Evolutionary conservation across 495 filamentous ascomycete genomes (phyloP).

Genomic region (Annulohypoxylon maeteangense): DNA sequence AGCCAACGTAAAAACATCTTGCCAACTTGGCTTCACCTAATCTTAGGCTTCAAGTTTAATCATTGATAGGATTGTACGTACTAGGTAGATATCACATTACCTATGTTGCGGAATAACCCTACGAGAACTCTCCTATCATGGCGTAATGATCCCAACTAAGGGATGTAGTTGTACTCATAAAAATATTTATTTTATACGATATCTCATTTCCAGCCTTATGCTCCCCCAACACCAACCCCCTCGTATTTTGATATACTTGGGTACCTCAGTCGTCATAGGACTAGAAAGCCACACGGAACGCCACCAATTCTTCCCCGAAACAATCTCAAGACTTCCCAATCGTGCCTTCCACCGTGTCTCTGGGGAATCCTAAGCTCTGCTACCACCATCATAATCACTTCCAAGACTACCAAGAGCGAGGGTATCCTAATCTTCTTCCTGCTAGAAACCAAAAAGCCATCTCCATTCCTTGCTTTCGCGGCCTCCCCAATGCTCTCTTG

Average conservation of each 20-base stretch:
- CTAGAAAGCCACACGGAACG: neutral
- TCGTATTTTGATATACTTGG: neutral
- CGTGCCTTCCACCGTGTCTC: neutral
- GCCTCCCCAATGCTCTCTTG: neutral
- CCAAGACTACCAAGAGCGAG: neutral
- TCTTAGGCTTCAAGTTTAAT: neutral
- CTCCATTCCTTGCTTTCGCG: neutral
- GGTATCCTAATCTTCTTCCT: too few species aligned
- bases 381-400: neutral
- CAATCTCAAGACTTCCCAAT: neutral
- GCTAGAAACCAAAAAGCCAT: neutral
- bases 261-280: too few species aligned
- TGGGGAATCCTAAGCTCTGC: neutral
- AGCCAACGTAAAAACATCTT: neutral
- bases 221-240: neutral
- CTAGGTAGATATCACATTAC: neutral
- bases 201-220: neutral
- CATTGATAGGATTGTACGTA: neutral
- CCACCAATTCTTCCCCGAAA: neutral
- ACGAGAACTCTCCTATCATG: neutral
- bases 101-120: neutral
- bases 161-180: neutral
- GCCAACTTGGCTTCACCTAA: neutral
- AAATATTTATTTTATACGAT: neutral
- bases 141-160: neutral